Base-by-base conservation (phyloP, 345 rosid species). In the Citrus glauca region DNA sequence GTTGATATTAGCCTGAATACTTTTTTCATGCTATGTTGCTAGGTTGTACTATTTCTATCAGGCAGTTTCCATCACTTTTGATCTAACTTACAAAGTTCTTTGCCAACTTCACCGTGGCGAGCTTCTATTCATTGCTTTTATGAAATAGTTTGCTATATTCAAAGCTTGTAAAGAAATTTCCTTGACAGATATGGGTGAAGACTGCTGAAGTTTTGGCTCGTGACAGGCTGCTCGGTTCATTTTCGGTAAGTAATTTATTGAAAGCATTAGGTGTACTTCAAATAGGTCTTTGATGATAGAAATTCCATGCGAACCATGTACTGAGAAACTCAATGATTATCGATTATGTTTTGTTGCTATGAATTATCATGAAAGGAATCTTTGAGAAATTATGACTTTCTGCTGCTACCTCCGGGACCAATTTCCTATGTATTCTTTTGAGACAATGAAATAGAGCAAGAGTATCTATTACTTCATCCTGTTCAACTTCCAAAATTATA, bases 201-300 rank as follows among this genome's bases (percentile, higher is more conserved):
- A 91, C 95, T 78, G 91, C 98, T 69, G 85, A 95, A 85, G 87
- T 95, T 79, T 86, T 95, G 87, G 93, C 97, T 14, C 89, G 98
- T 42, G 98, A 95, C 80, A 83, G 98, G 76, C 98, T 95, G 81
- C 97, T 95, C 13, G 95, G 97, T 74, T 91, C 97, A 59, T 93
- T 89, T 81, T 81, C 95, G 3, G 98, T 93, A 82, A 85, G 90
- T 73, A 73, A 30, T 35, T 19, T 30, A 33, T 25, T 20, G 20
- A 2, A 33, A 8, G 32, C 63, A 14, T 59, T 71, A 17, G 35
- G 32, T n/a, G 9, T 19, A 2, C 5, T 8, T 61, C 24, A 9
- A 37, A 32, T 79, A 42, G 45, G 69, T 45, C 66, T 50, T 38
- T 20, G 48, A 37, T 70, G 27, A 30, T 9, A 14, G 28, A 62